Evolutionary conservation across 805 yeast species (phyloP).

Genomic region (Saturnispora diversa): DNA sequence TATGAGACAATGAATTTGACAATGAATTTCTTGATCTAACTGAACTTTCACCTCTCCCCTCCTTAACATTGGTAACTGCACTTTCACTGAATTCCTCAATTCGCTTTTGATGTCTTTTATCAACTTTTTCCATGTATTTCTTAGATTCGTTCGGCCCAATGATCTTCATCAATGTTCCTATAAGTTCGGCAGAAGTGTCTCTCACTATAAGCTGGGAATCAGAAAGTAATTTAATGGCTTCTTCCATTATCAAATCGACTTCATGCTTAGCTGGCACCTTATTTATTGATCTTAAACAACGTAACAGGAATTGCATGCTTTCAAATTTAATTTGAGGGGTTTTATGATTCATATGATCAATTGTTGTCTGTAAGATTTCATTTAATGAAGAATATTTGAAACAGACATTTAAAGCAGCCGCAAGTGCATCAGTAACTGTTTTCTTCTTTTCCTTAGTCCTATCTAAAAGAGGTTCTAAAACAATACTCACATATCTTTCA

Average conservation of each 20-base stretch:
- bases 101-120: conserved; percentile 57
- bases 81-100: conserved; percentile 50
- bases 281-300: conserved; percentile 49
- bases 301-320: conserved; percentile 52
- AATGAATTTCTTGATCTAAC: too few relatives aligned
- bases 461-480: conserved; percentile 61
- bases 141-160: conserved; percentile 64
- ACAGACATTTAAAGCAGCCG: conserved; percentile 55
- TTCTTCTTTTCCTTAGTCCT: conserved; percentile 84
- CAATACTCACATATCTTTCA: conserved; percentile 41
- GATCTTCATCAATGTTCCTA: conserved; percentile 79
- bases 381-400: conserved; percentile 42
- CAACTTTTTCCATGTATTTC: conserved; percentile 57
- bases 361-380: conserved; percentile 52
- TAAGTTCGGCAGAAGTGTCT: conserved; percentile 62
- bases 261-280: conserved; percentile 45
- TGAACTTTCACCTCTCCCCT: neutral
- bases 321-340: conserved; percentile 78
- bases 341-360: conserved; percentile 59
- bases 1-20: too few relatives aligned
- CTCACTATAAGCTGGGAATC: conserved; percentile 86
- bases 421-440: conserved; percentile 65
- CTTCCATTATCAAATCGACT: conserved; percentile 47
- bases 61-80: conserved; percentile 46
- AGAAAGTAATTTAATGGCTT: conserved; percentile 53